Percentiles rank a stretch among this genome's conserved stretches.
Conservation (phyloP, 2,329 filamentous ascomycete species). For the Helicocarpus griseus region DNA sequence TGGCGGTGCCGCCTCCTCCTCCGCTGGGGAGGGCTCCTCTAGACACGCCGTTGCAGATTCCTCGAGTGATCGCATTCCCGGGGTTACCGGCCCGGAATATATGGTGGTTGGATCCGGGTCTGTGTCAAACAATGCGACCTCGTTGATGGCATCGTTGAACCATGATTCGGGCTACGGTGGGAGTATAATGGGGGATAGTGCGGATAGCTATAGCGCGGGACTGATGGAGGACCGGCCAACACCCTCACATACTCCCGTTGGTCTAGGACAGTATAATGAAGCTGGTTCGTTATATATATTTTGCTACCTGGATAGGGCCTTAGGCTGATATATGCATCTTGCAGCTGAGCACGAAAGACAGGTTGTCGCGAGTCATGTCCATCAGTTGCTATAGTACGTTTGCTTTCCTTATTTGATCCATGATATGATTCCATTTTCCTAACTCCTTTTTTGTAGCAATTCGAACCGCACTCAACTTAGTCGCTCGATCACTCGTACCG, state of each 20-base stretch:
- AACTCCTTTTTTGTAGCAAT: slow-evolving; percentile 44
- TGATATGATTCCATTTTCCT: slow-evolving; percentile 5
- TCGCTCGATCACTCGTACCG: slow-evolving; percentile 74
- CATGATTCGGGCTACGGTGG: slow-evolving; percentile 87
- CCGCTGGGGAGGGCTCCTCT: slow-evolving; percentile 28
- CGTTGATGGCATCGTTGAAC: slow-evolving; percentile 71
- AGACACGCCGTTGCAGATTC: slow-evolving; percentile 19
- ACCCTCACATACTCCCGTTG: slow-evolving; percentile 44
- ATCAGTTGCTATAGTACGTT: slow-evolving; percentile 73
- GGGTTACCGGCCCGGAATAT: slow-evolving; percentile 50
- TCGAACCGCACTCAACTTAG: slow-evolving; percentile 80
- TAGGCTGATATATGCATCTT: slow-evolving; percentile 14
- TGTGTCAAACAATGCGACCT: slow-evolving; percentile 69
- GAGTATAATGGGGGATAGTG: slow-evolving; percentile 59
- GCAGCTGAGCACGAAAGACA: slow-evolving; percentile 54
- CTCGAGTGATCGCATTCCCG: slow-evolving; percentile 8
- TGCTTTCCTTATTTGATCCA: not conserved
- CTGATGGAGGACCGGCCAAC: slow-evolving; percentile 50
- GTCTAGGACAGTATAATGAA: slow-evolving; percentile 38
- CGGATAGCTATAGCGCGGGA: slow-evolving; percentile 45
- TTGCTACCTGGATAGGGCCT: not conserved
- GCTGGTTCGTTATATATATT: slow-evolving; percentile 24
- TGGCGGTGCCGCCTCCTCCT: slow-evolving; percentile 26
- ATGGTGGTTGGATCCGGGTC: slow-evolving; percentile 82
- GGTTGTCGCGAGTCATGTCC: slow-evolving; percentile 68